These are phyloP conservation scores for Rhizopus sp. DNA, from an alignment of 371 early-diverging fungal genomes.

Conservation along the genomic window DNA sequence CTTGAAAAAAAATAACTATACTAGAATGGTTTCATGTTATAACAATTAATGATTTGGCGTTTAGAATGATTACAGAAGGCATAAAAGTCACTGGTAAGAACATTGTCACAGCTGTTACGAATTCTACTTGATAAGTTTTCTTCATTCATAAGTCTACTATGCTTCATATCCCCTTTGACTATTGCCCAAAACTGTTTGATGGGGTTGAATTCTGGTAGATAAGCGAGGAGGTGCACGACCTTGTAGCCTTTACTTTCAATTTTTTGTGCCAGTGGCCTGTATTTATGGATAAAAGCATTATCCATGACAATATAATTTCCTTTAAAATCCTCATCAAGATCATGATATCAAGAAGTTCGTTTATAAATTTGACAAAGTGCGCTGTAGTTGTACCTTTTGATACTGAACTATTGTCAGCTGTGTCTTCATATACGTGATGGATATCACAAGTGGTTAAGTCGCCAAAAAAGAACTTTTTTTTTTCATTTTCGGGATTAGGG, in stretches of 20 bases:
- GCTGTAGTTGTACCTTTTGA: neutral
- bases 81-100: slow-evolving; percentile 6
- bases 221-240: too few relatives aligned
- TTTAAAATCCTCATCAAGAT: neutral
- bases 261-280: too few relatives aligned
- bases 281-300: too few relatives aligned
- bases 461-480: too few relatives aligned
- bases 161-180: slow-evolving; percentile 11
- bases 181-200: slow-evolving; percentile 7
- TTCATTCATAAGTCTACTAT: slow-evolving; percentile 5
- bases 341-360: neutral
- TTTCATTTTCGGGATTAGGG: too few relatives aligned
- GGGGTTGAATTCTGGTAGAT: slow-evolving; percentile 6
- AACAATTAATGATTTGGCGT: slow-evolving; percentile 9
- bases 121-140: slow-evolving; percentile 12
- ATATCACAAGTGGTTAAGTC: too few relatives aligned
- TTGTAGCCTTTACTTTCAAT: too few relatives aligned
- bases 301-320: too few relatives aligned
- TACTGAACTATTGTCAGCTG: too few relatives aligned
- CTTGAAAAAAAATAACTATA: too few relatives aligned
- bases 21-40: too few relatives aligned
- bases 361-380: neutral
- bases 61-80: slow-evolving; percentile 13
- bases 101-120: slow-evolving; percentile 5
- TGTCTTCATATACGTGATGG: too few relatives aligned